Conservation (phyloP, 495 filamentous ascomycete genomes). For the Aspergillus conjunctus region DNA sequence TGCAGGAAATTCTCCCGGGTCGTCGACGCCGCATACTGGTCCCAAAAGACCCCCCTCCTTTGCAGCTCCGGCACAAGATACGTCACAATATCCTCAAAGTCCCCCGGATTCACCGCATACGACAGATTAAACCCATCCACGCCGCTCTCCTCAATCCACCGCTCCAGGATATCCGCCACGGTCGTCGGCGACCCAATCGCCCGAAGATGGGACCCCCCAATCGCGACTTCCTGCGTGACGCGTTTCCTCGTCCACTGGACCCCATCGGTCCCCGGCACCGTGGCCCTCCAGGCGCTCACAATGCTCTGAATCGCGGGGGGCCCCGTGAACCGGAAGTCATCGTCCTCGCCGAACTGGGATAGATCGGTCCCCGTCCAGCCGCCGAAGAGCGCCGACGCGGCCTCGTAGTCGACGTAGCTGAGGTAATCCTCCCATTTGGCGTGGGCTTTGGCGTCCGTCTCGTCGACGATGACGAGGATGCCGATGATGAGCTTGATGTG, state of each 20-base stretch:
- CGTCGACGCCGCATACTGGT: constrained; percentile 47
- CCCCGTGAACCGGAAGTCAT: constrained; percentile 60
- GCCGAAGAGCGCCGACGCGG: constrained; percentile 58
- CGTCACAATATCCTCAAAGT: constrained; percentile 63
- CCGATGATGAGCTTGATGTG: constrained; percentile 55
- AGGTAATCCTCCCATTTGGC: constrained; percentile 52
- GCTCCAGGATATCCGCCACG: constrained; percentile 62
- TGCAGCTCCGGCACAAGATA: constrained; percentile 49
- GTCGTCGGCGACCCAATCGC: constrained; percentile 56
- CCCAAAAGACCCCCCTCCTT: constrained; percentile 48
- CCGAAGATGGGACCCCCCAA: constrained; percentile 59
- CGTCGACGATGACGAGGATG: constrained; percentile 50
- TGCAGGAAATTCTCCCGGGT: constrained; percentile 47
- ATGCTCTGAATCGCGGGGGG: constrained; percentile 56
- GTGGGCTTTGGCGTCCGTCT: constrained; percentile 55
- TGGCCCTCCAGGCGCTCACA: constrained; percentile 33
- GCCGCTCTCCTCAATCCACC: constrained; percentile 60
- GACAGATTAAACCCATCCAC: constrained; percentile 65
- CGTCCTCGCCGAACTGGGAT: constrained; percentile 52
- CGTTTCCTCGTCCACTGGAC: constrained; percentile 64
- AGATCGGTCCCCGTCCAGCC: constrained; percentile 64
- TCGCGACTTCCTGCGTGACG: constrained; percentile 59
- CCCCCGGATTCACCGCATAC: constrained; percentile 59
- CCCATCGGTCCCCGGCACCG: constrained; percentile 38
- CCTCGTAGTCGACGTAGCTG: constrained; percentile 57